Evolutionary conservation across 1,284 basidiomycete species (phyloP).

Genomic region (Ceratobasidium sp.): DNA sequence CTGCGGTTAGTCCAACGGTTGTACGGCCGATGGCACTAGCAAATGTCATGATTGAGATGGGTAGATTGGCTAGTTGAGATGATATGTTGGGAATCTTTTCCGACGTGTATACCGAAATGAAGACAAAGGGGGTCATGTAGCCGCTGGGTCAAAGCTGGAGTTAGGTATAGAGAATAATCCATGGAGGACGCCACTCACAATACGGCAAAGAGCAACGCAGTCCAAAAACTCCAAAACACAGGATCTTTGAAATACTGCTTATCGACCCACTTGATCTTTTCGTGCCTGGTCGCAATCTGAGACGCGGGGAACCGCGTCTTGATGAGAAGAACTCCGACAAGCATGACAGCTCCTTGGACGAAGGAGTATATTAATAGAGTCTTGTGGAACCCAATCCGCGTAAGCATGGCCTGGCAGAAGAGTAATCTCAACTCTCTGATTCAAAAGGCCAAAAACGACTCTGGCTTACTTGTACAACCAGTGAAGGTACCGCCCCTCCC

Average conservation of each 20-base stretch:
- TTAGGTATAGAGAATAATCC: slow-evolving; percentile 19
- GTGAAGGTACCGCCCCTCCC: slow-evolving; percentile 45
- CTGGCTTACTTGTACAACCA: slow-evolving; percentile 22
- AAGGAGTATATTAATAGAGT: slow-evolving; percentile 50
- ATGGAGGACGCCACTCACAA: slow-evolving; percentile 16
- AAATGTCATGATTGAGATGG: slow-evolving; percentile 50
- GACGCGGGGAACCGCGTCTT: slow-evolving; percentile 44
- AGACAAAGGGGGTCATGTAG: slow-evolving; percentile 48
- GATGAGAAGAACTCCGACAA: slow-evolving; percentile 47
- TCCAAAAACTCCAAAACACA: slow-evolving; percentile 49
- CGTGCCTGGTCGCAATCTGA: slow-evolving; percentile 47
- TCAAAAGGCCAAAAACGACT: neutral
- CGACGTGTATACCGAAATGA: slow-evolving; percentile 50
- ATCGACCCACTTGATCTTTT: slow-evolving; percentile 48
- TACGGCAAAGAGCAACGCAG: slow-evolving; percentile 45
- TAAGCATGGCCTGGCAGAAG: slow-evolving; percentile 46
- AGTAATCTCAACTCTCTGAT: neutral
- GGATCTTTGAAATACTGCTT: slow-evolving; percentile 45
- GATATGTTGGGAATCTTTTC: slow-evolving; percentile 46
- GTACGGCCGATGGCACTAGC: slow-evolving; percentile 49
- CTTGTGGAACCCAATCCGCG: slow-evolving; percentile 47
- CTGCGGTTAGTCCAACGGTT: slow-evolving; percentile 49
- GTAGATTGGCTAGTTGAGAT: slow-evolving; percentile 48
- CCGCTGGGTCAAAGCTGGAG: neutral
- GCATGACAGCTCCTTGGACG: slow-evolving; percentile 46